These are phyloP conservation scores for Saccharata proteae DNA, from an alignment of 2,329 filamentous ascomycete species.

Conservation along the genomic window DNA sequence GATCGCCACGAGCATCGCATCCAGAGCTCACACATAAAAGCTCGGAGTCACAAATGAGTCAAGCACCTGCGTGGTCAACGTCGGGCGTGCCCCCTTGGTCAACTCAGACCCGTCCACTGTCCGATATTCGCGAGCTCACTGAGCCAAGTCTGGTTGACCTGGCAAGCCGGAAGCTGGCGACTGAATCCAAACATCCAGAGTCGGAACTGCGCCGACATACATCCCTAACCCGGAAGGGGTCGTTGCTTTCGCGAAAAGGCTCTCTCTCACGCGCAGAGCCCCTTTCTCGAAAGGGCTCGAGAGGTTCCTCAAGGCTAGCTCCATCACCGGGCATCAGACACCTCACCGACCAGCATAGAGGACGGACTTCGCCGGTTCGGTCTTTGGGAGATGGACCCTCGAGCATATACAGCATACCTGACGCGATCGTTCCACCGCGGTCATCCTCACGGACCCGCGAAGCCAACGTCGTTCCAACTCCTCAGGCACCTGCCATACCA, in stretches of 20 bases:
- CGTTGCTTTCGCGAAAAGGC: conserved; percentile 12
- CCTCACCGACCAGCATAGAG: conserved; percentile 9
- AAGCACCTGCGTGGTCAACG: conserved; percentile 16
- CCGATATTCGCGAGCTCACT: conserved; percentile 38
- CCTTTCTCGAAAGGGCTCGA: conserved; percentile 15
- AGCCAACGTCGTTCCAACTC: conserved; percentile 12
- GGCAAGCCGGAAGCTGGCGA: conserved; percentile 17
- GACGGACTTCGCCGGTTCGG: conserved; percentile 9
- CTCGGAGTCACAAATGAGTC: conserved; percentile 3
- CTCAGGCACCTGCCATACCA: conserved; percentile 11
- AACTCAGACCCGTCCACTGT: conserved; percentile 30
- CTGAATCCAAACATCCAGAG: conserved; percentile 12
- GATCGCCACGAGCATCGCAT: not conserved
- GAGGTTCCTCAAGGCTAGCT: conserved; percentile 20
- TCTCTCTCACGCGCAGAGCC: conserved; percentile 1
- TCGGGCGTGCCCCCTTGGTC: conserved; percentile 13
- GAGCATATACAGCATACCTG: conserved; percentile 34
- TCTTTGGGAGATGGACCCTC: conserved; percentile 25
- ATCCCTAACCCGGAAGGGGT: conserved; percentile 22
- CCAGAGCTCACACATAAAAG: not conserved
- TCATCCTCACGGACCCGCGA: conserved; percentile 30
- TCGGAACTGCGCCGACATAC: conserved; percentile 13
- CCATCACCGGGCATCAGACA: conserved; percentile 19
- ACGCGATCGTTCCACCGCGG: conserved; percentile 31
- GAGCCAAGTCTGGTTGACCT: conserved; percentile 34